Base-by-base conservation (phyloP, 495 filamentous ascomycete species). In the Thozetella sp. region DNA sequence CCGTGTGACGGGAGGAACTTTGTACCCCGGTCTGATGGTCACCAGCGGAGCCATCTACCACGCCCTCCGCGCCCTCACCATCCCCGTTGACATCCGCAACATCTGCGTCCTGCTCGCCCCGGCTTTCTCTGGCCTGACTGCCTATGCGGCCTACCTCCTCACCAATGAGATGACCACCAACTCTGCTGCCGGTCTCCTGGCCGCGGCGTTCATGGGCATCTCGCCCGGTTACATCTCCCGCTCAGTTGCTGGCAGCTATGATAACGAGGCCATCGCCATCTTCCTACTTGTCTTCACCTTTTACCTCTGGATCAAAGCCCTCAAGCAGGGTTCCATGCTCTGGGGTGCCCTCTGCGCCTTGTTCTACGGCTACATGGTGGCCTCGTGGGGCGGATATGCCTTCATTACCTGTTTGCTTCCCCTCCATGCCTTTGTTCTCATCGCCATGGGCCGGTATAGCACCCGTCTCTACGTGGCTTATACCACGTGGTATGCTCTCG, bases 321-420 rank as follows among this genome's bases (percentile, higher is more conserved):
- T 99, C 61, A 99, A 98, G 81, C 86, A 90, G 61, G 96, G 96
- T 25, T 97, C 94, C 19, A 90, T 93, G 56, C 90, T 97, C 74
- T 99, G 94, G 94, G 95, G 92, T 54, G 93, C 91, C 17, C 80
- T 97, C 61, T 93, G 93, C 60, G 96, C 96, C 34, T 78, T 99
- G 59, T 99, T 97, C 79, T 99, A 99, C 74, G 96, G 96, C 58
- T 99, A 99, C 83, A 99, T 99, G 96, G 96, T 99, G 40, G 93
- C 93, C 55, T 95, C 96, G 30, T 99, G 96, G 96, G 96, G 96
- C 80, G 96, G 96, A 71, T 99, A 99, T 74, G 96, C 97, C 62
- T 99, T 99, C 84, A 99, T 99, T 69, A 99, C 96, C 61, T 98
- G 97, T 69, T 79, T 99, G 73, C 88, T 99, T 45, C 96, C 96